Base-by-base conservation (phyloP, 139 green algal species). In the Tetratostichococcus sp. region DNA sequence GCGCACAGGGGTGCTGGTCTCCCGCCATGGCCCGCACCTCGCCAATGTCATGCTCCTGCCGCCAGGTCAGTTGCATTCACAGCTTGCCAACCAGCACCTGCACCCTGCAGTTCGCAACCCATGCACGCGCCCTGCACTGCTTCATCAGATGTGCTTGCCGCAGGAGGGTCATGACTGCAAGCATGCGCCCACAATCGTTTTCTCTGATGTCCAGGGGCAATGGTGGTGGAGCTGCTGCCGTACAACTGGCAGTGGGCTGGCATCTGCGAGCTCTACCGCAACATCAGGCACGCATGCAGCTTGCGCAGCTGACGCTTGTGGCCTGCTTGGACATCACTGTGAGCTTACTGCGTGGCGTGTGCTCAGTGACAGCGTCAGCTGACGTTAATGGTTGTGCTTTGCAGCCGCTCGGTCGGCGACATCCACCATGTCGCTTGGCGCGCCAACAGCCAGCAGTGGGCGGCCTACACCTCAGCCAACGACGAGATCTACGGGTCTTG, bases 241-340 rank as follows among this genome's bases (percentile, higher is more conserved):
- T 94, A 93, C 86, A 95, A 95, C 72, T 96, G 91, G 88, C 84
- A 96, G 59, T 94, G 87, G 87, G 76, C 77, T 8, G 82, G 80
- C 50, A 83, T 93, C 35, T 84, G 69, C 65, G 71, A 86, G 67
- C 70, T 94, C 30, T 95, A 95, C 75, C 39, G 75, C 71, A 94
- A 94, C 81, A 81, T 94, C 21, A 96, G 39, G 39, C 39, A 50
- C 39, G 6, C 39, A 6, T 50, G 39, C 39, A 50, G 39, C 39
- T 21, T n/a, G n/a, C n/a, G 39, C 39, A 50, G 39, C 39, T 21
- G 39, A 6, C n/a, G n/a, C n/a, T n/a, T n/a, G n/a, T n/a, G n/a
- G n/a, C n/a, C n/a, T n/a, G n/a, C n/a, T n/a, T n/a, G n/a, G n/a
- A n/a, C n/a, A n/a, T n/a, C n/a, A n/a, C n/a, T n/a, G n/a, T n/a